Evolutionary conservation across 352 stramenopile genomes (phyloP), one percentile per base, ranked within the genome.

Genomic region (Globisporangium middletonii): DNA sequence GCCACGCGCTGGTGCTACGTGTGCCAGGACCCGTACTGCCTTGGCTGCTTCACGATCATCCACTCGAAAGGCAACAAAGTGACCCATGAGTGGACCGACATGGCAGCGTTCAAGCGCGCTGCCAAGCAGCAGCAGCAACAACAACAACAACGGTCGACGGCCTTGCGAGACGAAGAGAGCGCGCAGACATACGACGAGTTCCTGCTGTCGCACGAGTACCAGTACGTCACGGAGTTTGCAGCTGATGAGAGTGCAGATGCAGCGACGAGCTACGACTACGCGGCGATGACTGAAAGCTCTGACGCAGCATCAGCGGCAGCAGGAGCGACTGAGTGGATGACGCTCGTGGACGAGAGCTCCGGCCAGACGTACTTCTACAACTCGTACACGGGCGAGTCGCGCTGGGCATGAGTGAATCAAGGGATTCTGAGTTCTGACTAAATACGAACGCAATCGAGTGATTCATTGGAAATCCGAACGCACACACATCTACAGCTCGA

Each of bases 1-100:
- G 84, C 82, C 16, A 92, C 84, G 13, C 68, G 81, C 30, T 94
- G 75, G 77, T 92, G 82, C 54, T 73, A 69, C 46, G 68, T 79
- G 27, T 94, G 82, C 57, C 69, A 85, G 48, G 84, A 94, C 48
- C 82, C 79, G 46, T 94, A 92, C 58, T 92, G 80, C 57, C 70
- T 92, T 16, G 80, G 80, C 3, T 92, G 82, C 50, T 94, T 87
- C 60, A 83, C 69, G 37, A 91, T 94, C 53, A 92, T 92, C 48
- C 82, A 94, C 50, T 71, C 77, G 28, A 92, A 90, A 55, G 82
- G 82, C 38, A 89, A 91, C 65, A 94, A 94, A 57, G 60, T 68
- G 1, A 71, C 50, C 5, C 80, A 92, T 59, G 60, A 82, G 33
- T 94, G 81, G 79, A 85, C 68, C 26, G 71, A 86, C 56, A 89